Base-by-base conservation (phyloP, 306 rosid genomes). In the Nissolia schottii region DNA sequence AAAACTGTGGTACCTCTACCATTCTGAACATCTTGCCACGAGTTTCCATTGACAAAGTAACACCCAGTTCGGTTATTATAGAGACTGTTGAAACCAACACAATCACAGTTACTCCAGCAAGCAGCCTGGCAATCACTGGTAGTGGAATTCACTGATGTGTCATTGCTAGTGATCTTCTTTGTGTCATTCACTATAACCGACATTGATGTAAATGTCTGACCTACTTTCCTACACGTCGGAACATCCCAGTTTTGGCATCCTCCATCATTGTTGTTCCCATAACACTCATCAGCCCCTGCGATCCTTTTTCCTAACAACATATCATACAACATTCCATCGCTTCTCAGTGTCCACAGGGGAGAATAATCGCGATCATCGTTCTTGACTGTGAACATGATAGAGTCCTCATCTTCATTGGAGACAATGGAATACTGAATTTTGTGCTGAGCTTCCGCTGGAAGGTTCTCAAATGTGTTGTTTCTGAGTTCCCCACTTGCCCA, bases 71-170 rank as follows among this genome's bases (percentile, higher is more conserved):
- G 45, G 40, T 69, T 5, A 2, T 1, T 19, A 35, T 3, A 3
- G 1, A 0, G 43, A 11, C 5, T 1, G 5, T 15, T 8, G 59
- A 20, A 74, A 22, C 75, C 85, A 54, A 34, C 5, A 14, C 79
- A 81, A 50, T 29, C 65, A 31, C 82, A 77, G 50, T 67, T 58
- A 5, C 25, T 16, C 82, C 79, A 81, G 15, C 82, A 81, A 22
- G 6, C 12, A 25, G 35, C 66, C 53, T 65, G 40, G 15, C 78
- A 79, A 45, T 79, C 82, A 64, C 7, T 32, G 1, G 9, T 5
- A 10, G 38, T 32, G 38, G 38, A 32, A 32, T 32, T 32, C 38
- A 32, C 38, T 32, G 38, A 5, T 7, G 38, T 32, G 7, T 32
- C 11, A 32, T 32, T 32, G 38, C 38, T 32, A 32, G 38, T 32